A percentile compares a stretch with the other conserved stretches of the same genome.
Conservation (phyloP, 495 filamentous ascomycete species). For the Annulohypoxylon maeteangense region DNA sequence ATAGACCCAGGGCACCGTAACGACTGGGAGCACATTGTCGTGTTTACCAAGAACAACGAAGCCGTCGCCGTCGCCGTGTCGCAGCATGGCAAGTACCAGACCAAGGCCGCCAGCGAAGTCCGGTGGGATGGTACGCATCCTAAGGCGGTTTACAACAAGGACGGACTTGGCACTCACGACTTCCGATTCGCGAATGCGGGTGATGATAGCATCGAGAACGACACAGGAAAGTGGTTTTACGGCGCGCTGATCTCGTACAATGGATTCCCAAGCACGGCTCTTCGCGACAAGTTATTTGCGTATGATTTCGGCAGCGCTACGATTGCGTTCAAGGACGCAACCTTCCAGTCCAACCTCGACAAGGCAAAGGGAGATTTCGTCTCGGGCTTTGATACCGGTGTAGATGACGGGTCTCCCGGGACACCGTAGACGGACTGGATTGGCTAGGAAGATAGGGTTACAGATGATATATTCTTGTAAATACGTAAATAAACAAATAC, state of each 20-base stretch:
- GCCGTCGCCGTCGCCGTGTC: constrained; percentile 52
- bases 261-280: constrained; percentile 46
- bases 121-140: constrained; percentile 57
- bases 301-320: constrained; percentile 45
- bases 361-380: constrained; percentile 46
- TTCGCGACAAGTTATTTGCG: constrained; percentile 44
- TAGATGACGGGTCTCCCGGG: constrained; percentile 54
- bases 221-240: constrained; percentile 53
- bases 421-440: constrained; percentile 31
- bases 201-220: constrained; percentile 57
- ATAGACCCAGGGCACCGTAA: constrained; percentile 52
- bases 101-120: constrained; percentile 47
- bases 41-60: constrained; percentile 50
- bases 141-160: constrained; percentile 60
- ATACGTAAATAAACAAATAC: constrained; percentile 8
- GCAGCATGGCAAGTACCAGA: constrained; percentile 53
- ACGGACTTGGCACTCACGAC: constrained; percentile 52
- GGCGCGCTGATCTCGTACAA: constrained; percentile 54
- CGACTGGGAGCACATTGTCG: constrained; percentile 62
- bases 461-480: not conserved
- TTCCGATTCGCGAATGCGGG: constrained; percentile 55
- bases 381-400: constrained; percentile 49
- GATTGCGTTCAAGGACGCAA: constrained; percentile 53
- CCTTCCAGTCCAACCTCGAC: constrained; percentile 47
- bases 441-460: not conserved